Conservation (phyloP, 257 asterid species). For the Mentha longifolia region DNA sequence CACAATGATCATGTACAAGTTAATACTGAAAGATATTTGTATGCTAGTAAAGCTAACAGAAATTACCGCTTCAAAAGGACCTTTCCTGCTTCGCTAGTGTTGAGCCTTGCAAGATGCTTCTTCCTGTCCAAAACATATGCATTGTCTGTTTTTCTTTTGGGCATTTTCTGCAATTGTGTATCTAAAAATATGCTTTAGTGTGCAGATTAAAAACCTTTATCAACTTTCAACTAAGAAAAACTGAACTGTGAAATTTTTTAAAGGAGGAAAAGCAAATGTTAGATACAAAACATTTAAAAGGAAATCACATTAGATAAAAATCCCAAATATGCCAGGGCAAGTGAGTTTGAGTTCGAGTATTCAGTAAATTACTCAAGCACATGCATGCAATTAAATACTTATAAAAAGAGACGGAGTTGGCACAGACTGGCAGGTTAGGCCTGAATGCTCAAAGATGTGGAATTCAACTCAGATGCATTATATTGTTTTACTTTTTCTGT, state of each 20-base stretch:
- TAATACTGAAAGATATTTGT: background rate
- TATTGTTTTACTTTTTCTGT: background rate
- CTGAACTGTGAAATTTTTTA: background rate
- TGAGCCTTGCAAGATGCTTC: slow-evolving; percentile 93
- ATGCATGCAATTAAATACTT: background rate
- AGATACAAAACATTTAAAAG: background rate
- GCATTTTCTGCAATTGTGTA: slow-evolving; percentile 99
- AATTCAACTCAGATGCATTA: slow-evolving; percentile 3
- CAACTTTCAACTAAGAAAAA: background rate
- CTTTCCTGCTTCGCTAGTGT: slow-evolving; percentile 90
- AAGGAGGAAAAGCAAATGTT: background rate
- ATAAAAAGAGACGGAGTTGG: background rate
- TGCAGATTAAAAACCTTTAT: slow-evolving; percentile 24
- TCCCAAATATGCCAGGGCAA: background rate
- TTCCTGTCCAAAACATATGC: slow-evolving; percentile 91
- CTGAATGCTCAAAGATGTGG: background rate
- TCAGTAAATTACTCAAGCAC: background rate
- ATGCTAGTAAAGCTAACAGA: slow-evolving; percentile 19
- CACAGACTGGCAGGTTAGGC: background rate
- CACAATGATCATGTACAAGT: background rate
- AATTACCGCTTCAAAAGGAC: slow-evolving; percentile 87
- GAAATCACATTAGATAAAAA: background rate
- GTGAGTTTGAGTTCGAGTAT: background rate
- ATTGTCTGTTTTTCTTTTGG: slow-evolving; percentile 94
- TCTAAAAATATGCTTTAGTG: slow-evolving; percentile 65